Percentiles rank a stretch among this genome's conserved stretches.
phyloP scores from a whole-genome alignment of 306 rosid species.

The Gleditsia sinensis region DNA sequence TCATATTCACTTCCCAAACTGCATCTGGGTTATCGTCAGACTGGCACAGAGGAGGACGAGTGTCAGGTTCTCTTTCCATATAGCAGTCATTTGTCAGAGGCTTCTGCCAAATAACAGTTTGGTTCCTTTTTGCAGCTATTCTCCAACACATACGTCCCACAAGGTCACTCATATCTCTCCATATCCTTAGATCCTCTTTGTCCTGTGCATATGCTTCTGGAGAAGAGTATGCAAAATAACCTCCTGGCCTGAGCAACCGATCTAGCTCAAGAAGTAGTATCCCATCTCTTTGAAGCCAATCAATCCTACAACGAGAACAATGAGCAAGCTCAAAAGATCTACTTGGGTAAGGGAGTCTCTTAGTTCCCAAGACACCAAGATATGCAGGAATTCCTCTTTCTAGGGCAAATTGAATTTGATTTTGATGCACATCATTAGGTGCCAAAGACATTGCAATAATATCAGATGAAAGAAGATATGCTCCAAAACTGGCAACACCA shows the following conservation, averaged over 20 bases:
- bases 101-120: constrained; percentile 94
- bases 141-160: constrained; percentile 85
- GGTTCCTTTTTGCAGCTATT: constrained; percentile 73
- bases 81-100: constrained; percentile 86
- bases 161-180: constrained; percentile 87
- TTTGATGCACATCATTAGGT: constrained; percentile 96
- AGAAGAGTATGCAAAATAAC: constrained; percentile 91
- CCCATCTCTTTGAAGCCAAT: constrained; percentile 96
- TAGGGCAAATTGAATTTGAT: constrained; percentile 91
- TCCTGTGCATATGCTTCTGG: constrained; percentile 97
- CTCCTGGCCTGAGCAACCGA: constrained; percentile 81
- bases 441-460: constrained; percentile 85
- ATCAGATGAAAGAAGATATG: constrained; percentile 78
- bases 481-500: constrained; percentile 97
- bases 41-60: constrained; percentile 84
- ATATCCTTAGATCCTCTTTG: constrained; percentile 85
- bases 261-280: constrained; percentile 88
- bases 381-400: constrained; percentile 95
- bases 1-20: constrained; percentile 82
- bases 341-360: constrained; percentile 96
- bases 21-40: constrained; percentile 83
- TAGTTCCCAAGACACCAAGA: constrained; percentile 90
- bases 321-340: constrained; percentile 94
- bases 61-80: constrained; percentile 69
- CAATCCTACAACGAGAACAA: constrained; percentile 94